phyloP scores from a whole-genome alignment of 345 rosid genomes.

The Rhizophora mangle region DNA sequence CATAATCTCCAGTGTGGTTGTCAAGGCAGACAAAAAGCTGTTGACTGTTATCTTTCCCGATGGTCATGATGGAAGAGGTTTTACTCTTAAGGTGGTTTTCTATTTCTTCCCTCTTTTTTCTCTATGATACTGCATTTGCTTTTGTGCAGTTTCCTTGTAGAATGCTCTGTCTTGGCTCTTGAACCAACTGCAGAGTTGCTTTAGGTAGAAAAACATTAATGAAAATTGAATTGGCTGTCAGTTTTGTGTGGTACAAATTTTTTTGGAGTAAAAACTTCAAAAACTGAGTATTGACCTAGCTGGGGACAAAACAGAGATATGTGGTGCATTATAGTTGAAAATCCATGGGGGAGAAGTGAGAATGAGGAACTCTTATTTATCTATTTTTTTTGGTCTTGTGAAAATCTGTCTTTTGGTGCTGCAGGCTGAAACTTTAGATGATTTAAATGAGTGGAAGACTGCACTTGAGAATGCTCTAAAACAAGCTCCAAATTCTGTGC shows the following conservation, averaged over 20 bases:
- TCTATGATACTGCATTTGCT: constrained; percentile 9
- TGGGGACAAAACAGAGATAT: neutral
- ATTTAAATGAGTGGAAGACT: constrained; percentile 83
- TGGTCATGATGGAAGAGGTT: constrained; percentile 94
- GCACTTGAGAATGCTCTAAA: constrained; percentile 90
- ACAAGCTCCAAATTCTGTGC: constrained; percentile 77
- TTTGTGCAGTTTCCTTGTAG: neutral
- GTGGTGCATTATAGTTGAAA: neutral
- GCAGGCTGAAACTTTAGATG: constrained; percentile 88
- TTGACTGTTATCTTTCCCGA: constrained; percentile 92
- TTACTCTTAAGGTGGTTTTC: constrained; percentile 81
- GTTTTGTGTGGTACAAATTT: neutral
- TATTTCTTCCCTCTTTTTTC: neutral
- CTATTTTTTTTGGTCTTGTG: neutral
- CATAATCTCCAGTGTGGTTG: constrained; percentile 66
- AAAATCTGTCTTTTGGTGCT: constrained; percentile 13
- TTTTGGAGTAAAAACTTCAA: neutral
- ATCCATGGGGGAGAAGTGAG: neutral
- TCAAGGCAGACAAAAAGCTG: constrained; percentile 92
- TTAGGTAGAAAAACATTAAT: neutral
- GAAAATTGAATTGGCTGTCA: neutral
- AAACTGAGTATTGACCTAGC: neutral
- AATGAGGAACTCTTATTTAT: neutral
- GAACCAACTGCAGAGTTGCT: neutral
- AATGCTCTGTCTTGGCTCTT: neutral